Conservation (phyloP, 2,329 filamentous ascomycete species). For the Neoscytalidium dimidiatum region DNA sequence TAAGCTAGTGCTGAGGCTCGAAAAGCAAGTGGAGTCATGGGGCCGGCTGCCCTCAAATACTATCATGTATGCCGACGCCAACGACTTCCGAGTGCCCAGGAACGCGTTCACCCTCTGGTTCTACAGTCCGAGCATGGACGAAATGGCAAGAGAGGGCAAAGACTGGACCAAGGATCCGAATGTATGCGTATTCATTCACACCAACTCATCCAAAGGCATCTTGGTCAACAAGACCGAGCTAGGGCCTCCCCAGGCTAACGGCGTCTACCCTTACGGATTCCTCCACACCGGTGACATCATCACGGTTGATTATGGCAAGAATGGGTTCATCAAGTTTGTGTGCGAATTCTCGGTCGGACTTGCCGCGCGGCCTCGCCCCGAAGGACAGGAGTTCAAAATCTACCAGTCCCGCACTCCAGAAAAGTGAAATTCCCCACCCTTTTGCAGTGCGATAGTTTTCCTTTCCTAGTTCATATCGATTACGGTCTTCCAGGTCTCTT, state of each 20-base stretch:
- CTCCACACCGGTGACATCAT: slow-evolving; percentile 78
- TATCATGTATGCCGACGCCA: slow-evolving; percentile 60
- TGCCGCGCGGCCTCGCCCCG: slow-evolving; percentile 26
- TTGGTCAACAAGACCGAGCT: slow-evolving; percentile 73
- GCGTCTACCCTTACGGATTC: slow-evolving; percentile 61
- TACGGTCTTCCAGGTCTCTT: not conserved
- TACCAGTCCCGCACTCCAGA: not conserved
- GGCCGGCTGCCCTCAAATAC: slow-evolving; percentile 73
- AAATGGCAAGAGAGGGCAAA: slow-evolving; percentile 49
- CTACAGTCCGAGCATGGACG: slow-evolving; percentile 69
- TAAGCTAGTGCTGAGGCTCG: slow-evolving; percentile 64
- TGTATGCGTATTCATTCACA: slow-evolving; percentile 74
- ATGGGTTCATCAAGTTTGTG: slow-evolving; percentile 42
- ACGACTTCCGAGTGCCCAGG: slow-evolving; percentile 76
- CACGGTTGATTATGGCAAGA: slow-evolving; percentile 58
- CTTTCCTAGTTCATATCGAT: not conserved
- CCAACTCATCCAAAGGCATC: slow-evolving; percentile 76
- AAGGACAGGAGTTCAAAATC: not conserved
- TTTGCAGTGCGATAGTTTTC: not conserved
- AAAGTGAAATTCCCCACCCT: not conserved
- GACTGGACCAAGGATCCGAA: slow-evolving; percentile 56
- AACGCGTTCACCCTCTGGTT: slow-evolving; percentile 77
- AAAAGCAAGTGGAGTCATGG: slow-evolving; percentile 71
- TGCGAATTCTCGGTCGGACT: slow-evolving; percentile 47
- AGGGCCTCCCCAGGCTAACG: slow-evolving; percentile 54